Percentiles rank a stretch among this genome's conserved stretches.
These are phyloP conservation scores for Nakaseomyces delphensis DNA, from an alignment of 1,139 yeast species.

Conservation along the genomic window DNA sequence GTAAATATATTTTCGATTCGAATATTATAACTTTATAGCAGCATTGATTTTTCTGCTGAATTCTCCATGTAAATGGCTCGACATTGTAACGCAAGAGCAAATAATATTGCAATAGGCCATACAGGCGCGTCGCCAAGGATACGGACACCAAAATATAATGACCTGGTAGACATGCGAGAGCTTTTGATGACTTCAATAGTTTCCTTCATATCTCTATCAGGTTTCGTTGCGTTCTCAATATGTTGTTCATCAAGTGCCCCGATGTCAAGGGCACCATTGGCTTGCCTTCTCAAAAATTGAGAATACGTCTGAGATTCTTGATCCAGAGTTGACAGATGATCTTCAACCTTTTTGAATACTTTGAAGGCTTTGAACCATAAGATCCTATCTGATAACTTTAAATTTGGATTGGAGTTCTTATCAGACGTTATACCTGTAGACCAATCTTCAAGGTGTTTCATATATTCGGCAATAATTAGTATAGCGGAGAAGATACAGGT, in stretches of 20 bases:
- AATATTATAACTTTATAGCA: not conserved
- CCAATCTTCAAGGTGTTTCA: slow-evolving; percentile 47
- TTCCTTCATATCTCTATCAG: slow-evolving; percentile 35
- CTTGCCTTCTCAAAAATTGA: slow-evolving; percentile 46
- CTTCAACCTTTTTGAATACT: slow-evolving; percentile 48
- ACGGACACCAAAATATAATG: slow-evolving; percentile 59
- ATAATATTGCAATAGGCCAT: slow-evolving; percentile 72
- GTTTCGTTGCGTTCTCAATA: slow-evolving; percentile 37
- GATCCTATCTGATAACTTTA: slow-evolving; percentile 33
- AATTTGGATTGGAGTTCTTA: slow-evolving; percentile 15
- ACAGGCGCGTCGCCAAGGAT: slow-evolving; percentile 76
- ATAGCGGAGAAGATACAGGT: slow-evolving; percentile 58
- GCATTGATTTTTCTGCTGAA: slow-evolving; percentile 4
- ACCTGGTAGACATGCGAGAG: slow-evolving; percentile 47
- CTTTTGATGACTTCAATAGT: slow-evolving; percentile 39
- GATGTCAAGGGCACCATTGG: slow-evolving; percentile 47
- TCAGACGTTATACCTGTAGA: slow-evolving; percentile 30
- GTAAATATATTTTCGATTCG: too few relatives aligned
- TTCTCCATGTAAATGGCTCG: slow-evolving; percentile 39
- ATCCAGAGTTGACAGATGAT: slow-evolving; percentile 39
- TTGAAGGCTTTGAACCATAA: slow-evolving; percentile 34
- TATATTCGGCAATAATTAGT: slow-evolving; percentile 52
- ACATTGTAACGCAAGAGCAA: slow-evolving; percentile 67
- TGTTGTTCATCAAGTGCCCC: slow-evolving; percentile 37
- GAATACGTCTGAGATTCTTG: slow-evolving; percentile 40